Conservation (phyloP, 306 rosid species). For the Cicer pinnatifidum region DNA sequence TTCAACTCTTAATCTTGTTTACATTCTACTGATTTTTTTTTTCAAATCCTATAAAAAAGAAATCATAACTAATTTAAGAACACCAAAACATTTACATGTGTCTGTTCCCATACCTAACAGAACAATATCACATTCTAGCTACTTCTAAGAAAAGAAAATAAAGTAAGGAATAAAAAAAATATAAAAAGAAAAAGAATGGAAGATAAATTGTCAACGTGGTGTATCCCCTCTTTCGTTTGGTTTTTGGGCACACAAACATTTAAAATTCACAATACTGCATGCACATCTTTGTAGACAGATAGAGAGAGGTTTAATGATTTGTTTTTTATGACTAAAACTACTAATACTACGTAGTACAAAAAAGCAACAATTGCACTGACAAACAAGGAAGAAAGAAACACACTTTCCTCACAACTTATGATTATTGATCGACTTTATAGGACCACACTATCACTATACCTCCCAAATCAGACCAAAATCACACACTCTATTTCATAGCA, state of each 20-base stretch:
- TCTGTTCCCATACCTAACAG: neutral
- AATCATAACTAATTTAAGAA: neutral
- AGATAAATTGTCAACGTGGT: slow-evolving; percentile 25
- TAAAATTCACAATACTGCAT: neutral
- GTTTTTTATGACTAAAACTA: slow-evolving; percentile 3
- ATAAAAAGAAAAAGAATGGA: slow-evolving; percentile 9
- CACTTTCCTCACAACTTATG: slow-evolving; percentile 36
- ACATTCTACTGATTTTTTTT: neutral
- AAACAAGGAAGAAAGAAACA: slow-evolving; percentile 42
- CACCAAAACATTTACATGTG: neutral
- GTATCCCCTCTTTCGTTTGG: neutral
- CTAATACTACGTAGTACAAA: slow-evolving; percentile 38
- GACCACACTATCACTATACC: slow-evolving; percentile 50
- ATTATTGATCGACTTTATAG: slow-evolving; percentile 41
- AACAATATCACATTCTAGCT: slow-evolving; percentile 4
- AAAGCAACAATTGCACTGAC: slow-evolving; percentile 38
- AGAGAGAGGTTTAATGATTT: slow-evolving; percentile 1
- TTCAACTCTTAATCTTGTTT: neutral
- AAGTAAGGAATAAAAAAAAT: neutral
- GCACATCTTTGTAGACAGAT: neutral
- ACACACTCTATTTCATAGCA: slow-evolving; percentile 36
- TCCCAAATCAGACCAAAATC: slow-evolving; percentile 12
- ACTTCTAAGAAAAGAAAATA: neutral
- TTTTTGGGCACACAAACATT: slow-evolving; percentile 6
- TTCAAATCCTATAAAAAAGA: no score